Evolutionary conservation across 2,329 filamentous ascomycete species (phyloP), one percentile per base, ranked within the genome.

Genomic region (Dothistroma septosporum): DNA sequence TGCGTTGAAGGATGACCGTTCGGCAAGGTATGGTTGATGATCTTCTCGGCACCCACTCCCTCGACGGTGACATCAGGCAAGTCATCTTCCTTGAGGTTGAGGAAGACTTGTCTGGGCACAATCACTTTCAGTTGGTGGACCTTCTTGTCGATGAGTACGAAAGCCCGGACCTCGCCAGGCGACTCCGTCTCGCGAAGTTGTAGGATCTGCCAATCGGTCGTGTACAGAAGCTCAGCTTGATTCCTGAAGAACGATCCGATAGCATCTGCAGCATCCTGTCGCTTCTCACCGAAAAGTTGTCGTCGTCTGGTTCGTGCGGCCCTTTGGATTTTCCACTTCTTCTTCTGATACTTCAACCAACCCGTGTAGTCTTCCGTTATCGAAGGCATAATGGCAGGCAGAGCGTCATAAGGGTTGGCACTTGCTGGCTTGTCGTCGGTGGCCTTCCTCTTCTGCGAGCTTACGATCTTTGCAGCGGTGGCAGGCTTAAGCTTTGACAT

Each of bases 241-340:
- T 94, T 95, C 72, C 92, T 87, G 82, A 99, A 97, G 71, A 89
- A 85, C 46, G 82, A 83, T 59, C 87, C 88, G 66, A 89, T 80
- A 0, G 82, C 81, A 71, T 88, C 85, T 1, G 81, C 80, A 14
- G 82, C 78, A 68, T 83, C 79, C 53, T 80, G 81, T 11, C 87
- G 84, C 60, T 89, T 87, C 70, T 99, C 93, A 61, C 94, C 94
- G 70, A 99, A 99, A 0, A 99, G 80, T 73, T 99, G 94, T 53
- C 93, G 85, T 65, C 95, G 84, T 48, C 93, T 87, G 62, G 88
- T 83, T 22, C 94, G 86, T 35, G 93, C 92, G 73, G 96, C 89
- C 72, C 92, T 96, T 74, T 99, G 94, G 41, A 97, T 88, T 78
- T 93, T 97, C 94, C 94, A 99, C 76, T 99, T 99, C 78, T 92